phyloP scores from a whole-genome alignment of 2,329 filamentous ascomycete species.

The Paracamarosporium sp. region DNA sequence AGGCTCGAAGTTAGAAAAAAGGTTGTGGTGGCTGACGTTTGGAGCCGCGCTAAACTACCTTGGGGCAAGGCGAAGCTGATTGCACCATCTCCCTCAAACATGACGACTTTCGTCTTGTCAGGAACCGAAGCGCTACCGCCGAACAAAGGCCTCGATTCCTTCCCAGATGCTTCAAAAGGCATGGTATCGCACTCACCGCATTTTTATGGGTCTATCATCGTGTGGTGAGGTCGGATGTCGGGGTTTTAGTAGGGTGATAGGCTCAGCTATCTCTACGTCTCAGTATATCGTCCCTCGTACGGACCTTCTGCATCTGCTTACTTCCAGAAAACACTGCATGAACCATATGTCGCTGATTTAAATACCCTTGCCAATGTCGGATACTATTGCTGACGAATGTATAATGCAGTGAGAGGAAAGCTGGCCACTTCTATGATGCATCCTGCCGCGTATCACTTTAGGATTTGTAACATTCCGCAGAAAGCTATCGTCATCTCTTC shows the following conservation, averaged over 20 bases:
- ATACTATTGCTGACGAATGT: background rate
- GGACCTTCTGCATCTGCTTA: background rate
- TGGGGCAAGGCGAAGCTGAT: background rate
- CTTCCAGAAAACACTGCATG: background rate
- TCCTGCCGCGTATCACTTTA: background rate
- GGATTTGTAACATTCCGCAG: background rate
- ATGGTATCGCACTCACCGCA: background rate
- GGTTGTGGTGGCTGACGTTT: background rate
- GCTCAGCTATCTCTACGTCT: background rate
- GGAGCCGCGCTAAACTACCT: conserved; percentile 5
- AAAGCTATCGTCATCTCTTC: too few species aligned
- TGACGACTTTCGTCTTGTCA: conserved; percentile 3
- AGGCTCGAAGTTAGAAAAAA: background rate
- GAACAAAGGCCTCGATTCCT: background rate
- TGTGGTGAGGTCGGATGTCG: background rate
- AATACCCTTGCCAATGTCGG: background rate
- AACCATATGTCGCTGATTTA: background rate
- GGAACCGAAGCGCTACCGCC: background rate
- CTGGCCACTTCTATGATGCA: background rate
- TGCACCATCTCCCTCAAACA: conserved; percentile 4
- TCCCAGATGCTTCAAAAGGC: background rate
- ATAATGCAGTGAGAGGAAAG: background rate
- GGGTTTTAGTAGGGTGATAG: background rate
- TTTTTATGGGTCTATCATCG: background rate
- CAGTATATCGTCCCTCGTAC: background rate